Evolutionary conservation across 768 basidiomycete species (phyloP).

Genomic region (Phanerodontia chrysosporium): DNA sequence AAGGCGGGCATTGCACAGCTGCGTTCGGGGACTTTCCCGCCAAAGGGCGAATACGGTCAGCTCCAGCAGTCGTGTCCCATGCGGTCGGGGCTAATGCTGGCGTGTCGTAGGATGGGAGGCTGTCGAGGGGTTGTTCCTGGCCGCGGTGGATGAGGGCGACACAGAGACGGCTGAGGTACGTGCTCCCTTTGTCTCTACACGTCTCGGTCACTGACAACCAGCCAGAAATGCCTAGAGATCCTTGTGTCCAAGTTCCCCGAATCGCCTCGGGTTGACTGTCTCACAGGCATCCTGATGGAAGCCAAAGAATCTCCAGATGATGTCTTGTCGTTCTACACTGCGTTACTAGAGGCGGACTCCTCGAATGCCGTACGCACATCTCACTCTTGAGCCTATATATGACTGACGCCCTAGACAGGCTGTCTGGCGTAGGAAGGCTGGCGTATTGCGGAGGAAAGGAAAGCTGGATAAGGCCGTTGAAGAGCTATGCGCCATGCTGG

Average conservation of each 20-base stretch:
- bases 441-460: slow-evolving; percentile 61
- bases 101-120: slow-evolving; percentile 64
- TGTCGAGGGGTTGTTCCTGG: slow-evolving; percentile 74
- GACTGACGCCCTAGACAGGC: slow-evolving; percentile 34
- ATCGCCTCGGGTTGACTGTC: slow-evolving; percentile 75
- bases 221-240: slow-evolving; percentile 57
- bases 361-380: slow-evolving; percentile 59
- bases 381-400: neutral
- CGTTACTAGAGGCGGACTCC: slow-evolving; percentile 56
- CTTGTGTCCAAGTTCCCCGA: slow-evolving; percentile 66
- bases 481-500: slow-evolving; percentile 69
- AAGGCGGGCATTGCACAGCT: slow-evolving; percentile 29
- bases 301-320: slow-evolving; percentile 51
- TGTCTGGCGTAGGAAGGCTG: slow-evolving; percentile 78
- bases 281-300: slow-evolving; percentile 79
- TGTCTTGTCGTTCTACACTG: slow-evolving; percentile 61
- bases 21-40: slow-evolving; percentile 23
- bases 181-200: slow-evolving; percentile 7
- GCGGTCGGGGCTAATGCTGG: slow-evolving; percentile 9
- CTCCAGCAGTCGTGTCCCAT: neutral
- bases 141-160: slow-evolving; percentile 72
- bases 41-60: slow-evolving; percentile 30
- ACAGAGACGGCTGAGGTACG: slow-evolving; percentile 72
- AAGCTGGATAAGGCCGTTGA: slow-evolving; percentile 63
- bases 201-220: neutral